Evolutionary conservation across 169 alveolate species (phyloP).

Genomic region (Plasmodium vinckei): DNA sequence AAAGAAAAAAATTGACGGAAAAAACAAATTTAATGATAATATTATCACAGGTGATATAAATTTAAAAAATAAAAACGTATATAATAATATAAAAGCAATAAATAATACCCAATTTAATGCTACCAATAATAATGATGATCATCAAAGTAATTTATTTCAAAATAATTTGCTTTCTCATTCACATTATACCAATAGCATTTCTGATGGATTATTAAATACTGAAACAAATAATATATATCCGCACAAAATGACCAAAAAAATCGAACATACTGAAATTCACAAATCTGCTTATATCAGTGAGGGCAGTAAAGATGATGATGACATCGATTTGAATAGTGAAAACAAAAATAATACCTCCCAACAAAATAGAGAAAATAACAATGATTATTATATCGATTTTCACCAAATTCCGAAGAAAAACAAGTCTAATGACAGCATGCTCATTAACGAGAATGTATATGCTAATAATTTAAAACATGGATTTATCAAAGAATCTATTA

Average conservation of each 20-base stretch:
- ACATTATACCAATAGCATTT: conserved; percentile 7
- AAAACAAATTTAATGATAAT: conserved; percentile 9
- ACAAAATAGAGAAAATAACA: no score
- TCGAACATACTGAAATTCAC: conserved; percentile 27
- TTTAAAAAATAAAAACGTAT: conserved; percentile 17
- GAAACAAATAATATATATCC: conserved; percentile 39
- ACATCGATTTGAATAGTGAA: neutral
- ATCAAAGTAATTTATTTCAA: neutral
- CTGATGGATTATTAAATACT: conserved; percentile 40
- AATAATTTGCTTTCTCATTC: conserved; percentile 17
- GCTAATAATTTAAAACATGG: no score
- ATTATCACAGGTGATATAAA: conserved; percentile 16
- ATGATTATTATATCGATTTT: no score
- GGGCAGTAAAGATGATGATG: neutral
- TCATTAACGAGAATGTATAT: no score
- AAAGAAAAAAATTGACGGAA: conserved; percentile 29
- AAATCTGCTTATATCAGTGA: conserved; percentile 22
- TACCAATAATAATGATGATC: neutral
- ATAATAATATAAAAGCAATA: conserved; percentile 7
- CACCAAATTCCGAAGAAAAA: no score
- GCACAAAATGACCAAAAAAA: conserved; percentile 32
- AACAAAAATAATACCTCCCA: neutral
- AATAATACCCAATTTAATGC: neutral
- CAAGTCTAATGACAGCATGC: no score
- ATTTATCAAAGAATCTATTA: no score